These are phyloP conservation scores for Alliaria petiolata DNA, from an alignment of 345 rosid species.

Conservation along the genomic window DNA sequence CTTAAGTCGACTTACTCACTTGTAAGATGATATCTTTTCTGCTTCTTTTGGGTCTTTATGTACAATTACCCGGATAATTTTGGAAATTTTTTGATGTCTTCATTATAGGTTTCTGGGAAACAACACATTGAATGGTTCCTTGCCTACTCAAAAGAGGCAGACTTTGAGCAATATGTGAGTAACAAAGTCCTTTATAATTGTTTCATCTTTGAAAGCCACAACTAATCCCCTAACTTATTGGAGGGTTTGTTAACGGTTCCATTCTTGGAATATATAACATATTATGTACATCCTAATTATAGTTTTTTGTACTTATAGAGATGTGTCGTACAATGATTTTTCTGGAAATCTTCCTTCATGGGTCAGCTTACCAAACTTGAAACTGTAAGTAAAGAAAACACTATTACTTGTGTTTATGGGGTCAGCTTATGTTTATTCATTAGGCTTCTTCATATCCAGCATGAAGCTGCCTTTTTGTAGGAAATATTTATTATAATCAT, in stretches of 20 bases:
- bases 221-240: background rate
- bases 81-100: constrained; percentile 11
- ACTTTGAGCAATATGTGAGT: constrained; percentile 57
- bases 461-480: background rate
- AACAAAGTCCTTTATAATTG: background rate
- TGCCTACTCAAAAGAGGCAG: constrained; percentile 48
- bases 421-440: too few relatives aligned
- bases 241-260: background rate
- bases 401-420: background rate
- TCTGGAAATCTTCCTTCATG: constrained; percentile 66
- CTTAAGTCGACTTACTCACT: constrained; percentile 32
- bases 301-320: constrained; percentile 41
- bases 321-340: constrained; percentile 72
- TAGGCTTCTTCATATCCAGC: constrained; percentile 10
- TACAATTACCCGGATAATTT: background rate
- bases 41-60: background rate
- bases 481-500: background rate
- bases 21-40: constrained; percentile 43
- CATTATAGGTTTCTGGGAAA: constrained; percentile 49
- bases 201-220: background rate
- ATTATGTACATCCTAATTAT: background rate
- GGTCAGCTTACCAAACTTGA: constrained; percentile 41
- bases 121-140: constrained; percentile 45
- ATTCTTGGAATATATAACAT: background rate
- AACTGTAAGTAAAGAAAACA: constrained; percentile 43